Conservation (phyloP, 2,329 filamentous ascomycete species). For the Penicillium glabrum region DNA sequence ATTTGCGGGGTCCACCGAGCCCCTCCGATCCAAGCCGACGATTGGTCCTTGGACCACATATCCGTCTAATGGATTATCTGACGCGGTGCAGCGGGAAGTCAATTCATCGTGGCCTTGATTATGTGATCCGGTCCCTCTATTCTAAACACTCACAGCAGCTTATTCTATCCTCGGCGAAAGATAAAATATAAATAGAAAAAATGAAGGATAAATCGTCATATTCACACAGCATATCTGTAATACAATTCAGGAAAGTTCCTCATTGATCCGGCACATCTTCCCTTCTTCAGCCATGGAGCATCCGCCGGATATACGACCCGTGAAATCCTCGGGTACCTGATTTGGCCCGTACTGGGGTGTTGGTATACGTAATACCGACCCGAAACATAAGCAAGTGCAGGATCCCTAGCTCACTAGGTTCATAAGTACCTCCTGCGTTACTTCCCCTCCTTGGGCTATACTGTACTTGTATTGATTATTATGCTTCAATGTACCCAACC, state of each 20-base stretch:
- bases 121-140: background rate
- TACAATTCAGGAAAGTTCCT: background rate
- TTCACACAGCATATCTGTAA: background rate
- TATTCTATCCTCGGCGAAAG: background rate
- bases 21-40: slow-evolving; percentile 8
- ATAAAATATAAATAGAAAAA: background rate
- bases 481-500: background rate
- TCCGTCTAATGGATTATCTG: slow-evolving; percentile 1
- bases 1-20: slow-evolving; percentile 23
- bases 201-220: background rate
- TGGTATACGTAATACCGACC: background rate
- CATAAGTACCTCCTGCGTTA: background rate
- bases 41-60: slow-evolving; percentile 11
- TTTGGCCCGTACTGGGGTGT: background rate
- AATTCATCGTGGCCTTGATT: background rate
- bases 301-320: background rate
- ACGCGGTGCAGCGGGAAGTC: slow-evolving; percentile 9
- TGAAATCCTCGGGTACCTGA: slow-evolving; percentile 5
- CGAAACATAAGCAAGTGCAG: background rate
- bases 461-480: background rate
- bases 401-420: background rate
- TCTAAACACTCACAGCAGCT: background rate
- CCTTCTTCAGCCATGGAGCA: background rate
- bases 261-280: background rate
- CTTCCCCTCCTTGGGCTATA: background rate